Evolutionary conservation across 179 eudicot species (phyloP).

Genomic region (Actinidia polygama): DNA sequence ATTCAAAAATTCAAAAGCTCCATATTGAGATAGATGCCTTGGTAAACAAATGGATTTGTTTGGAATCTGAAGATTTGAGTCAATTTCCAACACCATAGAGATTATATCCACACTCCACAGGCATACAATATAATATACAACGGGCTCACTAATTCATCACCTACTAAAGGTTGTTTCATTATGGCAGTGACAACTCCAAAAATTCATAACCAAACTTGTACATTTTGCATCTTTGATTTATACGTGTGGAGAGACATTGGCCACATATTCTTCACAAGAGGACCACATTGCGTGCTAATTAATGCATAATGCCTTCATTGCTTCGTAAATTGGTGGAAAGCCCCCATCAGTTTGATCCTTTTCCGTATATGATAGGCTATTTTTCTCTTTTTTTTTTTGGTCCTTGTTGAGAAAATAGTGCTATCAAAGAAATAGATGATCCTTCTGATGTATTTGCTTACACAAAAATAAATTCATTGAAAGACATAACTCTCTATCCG

Average conservation of each 20-base stretch:
- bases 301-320: constrained; percentile 4
- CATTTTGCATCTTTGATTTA: background rate
- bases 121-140: background rate
- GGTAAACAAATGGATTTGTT: no score
- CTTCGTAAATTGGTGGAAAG: background rate
- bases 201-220: background rate
- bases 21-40: no score
- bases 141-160: constrained; percentile 5
- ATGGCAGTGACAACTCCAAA: background rate
- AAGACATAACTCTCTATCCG: background rate
- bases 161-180: constrained; percentile 12
- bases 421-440: background rate
- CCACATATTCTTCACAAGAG: background rate
- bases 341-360: background rate
- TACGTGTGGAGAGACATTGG: background rate
- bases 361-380: no score
- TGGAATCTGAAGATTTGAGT: no score
- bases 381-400: no score
- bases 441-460: background rate
- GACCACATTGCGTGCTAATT: constrained; percentile 17
- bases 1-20: no score
- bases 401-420: no score
- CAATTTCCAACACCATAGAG: no score
- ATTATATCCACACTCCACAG: no score
- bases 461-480: background rate